Percentiles rank a stretch among this genome's conserved stretches.
These are phyloP conservation scores for Marsdenia floribunda DNA, from an alignment of 257 asterid species.

Conservation along the genomic window DNA sequence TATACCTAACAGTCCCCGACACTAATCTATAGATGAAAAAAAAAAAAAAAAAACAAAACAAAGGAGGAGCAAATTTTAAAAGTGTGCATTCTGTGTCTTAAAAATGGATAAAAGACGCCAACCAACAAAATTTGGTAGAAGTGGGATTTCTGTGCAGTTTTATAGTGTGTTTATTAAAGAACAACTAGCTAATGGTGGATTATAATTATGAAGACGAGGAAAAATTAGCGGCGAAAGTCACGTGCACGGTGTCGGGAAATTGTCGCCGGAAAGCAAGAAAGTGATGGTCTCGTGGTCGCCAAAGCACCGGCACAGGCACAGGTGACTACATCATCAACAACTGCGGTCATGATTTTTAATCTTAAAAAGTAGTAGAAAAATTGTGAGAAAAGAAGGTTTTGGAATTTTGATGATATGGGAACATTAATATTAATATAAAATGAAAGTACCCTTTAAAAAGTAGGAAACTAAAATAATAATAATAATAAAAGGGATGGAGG, in stretches of 20 bases:
- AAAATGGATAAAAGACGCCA: no score
- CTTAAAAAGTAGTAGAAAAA: neutral
- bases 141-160: no score
- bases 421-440: neutral
- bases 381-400: neutral
- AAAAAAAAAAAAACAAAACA: no score
- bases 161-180: no score
- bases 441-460: neutral
- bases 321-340: slow-evolving; percentile 12
- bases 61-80: no score
- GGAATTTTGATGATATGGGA: neutral
- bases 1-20: neutral
- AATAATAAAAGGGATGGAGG: no score
- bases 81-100: neutral
- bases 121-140: no score
- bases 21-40: neutral
- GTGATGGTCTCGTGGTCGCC: slow-evolving; percentile 19
- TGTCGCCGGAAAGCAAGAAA: slow-evolving; percentile 26
- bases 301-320: neutral
- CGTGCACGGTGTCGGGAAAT: slow-evolving; percentile 16
- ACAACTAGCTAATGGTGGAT: no score
- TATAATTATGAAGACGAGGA: neutral
- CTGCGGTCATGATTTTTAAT: neutral
- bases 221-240: slow-evolving; percentile 12
- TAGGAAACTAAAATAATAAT: neutral